A percentile compares a stretch with the other conserved stretches of the same genome.
phyloP scores from a whole-genome alignment of 306 rosid genomes.

The Pachyrhizus erosus region DNA sequence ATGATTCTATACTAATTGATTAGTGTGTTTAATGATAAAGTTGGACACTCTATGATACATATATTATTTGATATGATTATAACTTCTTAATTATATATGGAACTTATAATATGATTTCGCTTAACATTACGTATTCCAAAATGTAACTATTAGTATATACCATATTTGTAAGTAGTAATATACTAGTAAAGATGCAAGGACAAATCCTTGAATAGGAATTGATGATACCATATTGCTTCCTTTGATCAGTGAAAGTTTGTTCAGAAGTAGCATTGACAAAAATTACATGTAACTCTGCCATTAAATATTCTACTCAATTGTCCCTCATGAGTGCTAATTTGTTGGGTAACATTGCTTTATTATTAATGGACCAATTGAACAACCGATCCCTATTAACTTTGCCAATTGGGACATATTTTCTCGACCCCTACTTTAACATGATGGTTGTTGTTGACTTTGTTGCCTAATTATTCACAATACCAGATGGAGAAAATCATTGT shows the following conservation, averaged over 20 bases:
- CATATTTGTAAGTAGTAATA: too few species aligned
- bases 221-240: background rate
- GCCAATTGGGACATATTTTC: slow-evolving; percentile 55
- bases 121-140: too few species aligned
- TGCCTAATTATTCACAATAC: slow-evolving; percentile 12
- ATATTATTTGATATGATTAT: too few species aligned
- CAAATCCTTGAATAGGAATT: background rate
- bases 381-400: slow-evolving; percentile 22
- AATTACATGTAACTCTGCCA: background rate
- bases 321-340: slow-evolving; percentile 32
- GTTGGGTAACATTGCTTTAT: slow-evolving; percentile 38
- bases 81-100: too few species aligned
- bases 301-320: too few species aligned
- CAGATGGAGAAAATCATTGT: background rate
- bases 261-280: background rate
- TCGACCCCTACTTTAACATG: slow-evolving; percentile 19
- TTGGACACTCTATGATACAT: too few species aligned
- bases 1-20: too few species aligned
- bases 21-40: too few species aligned
- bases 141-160: too few species aligned
- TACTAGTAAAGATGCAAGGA: background rate
- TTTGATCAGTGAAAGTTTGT: background rate
- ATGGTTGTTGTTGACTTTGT: slow-evolving; percentile 51
- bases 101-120: too few species aligned
- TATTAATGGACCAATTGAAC: slow-evolving; percentile 17